These are phyloP conservation scores for Starmerella scarabaei DNA, from an alignment of 805 yeast genomes.

Conservation along the genomic window DNA sequence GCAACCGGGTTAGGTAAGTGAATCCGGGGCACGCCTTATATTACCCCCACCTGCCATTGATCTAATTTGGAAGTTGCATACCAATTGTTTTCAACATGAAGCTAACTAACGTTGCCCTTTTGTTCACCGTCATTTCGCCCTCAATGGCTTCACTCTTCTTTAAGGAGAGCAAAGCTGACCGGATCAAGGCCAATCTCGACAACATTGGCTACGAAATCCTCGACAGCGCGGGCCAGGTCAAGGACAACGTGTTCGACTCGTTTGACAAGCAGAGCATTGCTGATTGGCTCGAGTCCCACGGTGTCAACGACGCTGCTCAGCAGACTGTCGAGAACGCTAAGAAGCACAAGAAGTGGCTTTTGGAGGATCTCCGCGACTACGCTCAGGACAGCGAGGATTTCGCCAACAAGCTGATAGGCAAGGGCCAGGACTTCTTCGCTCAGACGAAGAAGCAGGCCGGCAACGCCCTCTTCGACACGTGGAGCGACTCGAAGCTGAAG, in stretches of 20 bases:
- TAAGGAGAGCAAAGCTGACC: slow-evolving; percentile 16
- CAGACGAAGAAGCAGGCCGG: slow-evolving; percentile 2
- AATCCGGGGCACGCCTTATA: no score
- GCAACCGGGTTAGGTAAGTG: no score
- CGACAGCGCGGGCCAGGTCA: slow-evolving; percentile 29
- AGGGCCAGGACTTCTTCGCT: slow-evolving; percentile 20
- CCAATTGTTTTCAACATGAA: slow-evolving; percentile 1
- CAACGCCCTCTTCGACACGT: slow-evolving; percentile 10
- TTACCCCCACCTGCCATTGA: no score
- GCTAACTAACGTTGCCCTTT: background rate
- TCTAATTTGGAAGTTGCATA: no score
- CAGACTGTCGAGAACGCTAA: slow-evolving; percentile 23
- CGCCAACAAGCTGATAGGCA: slow-evolving; percentile 12
- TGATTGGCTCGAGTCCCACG: slow-evolving; percentile 34
- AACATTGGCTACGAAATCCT: slow-evolving; percentile 27
- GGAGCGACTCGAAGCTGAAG: slow-evolving; percentile 28
- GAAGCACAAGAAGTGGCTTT: slow-evolving; percentile 26
- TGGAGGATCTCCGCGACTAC: slow-evolving; percentile 21
- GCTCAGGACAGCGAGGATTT: slow-evolving; percentile 13
- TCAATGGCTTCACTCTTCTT: slow-evolving; percentile 15
- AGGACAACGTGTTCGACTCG: slow-evolving; percentile 29
- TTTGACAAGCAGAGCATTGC: slow-evolving; percentile 34
- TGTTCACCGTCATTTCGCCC: slow-evolving; percentile 3
- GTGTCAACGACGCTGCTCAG: slow-evolving; percentile 20
- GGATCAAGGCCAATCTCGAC: slow-evolving; percentile 25